A percentile compares a stretch with the other conserved stretches of the same genome.
Evolutionary conservation across 768 basidiomycete genomes (phyloP).

Genomic region (Paxillus involutus): DNA sequence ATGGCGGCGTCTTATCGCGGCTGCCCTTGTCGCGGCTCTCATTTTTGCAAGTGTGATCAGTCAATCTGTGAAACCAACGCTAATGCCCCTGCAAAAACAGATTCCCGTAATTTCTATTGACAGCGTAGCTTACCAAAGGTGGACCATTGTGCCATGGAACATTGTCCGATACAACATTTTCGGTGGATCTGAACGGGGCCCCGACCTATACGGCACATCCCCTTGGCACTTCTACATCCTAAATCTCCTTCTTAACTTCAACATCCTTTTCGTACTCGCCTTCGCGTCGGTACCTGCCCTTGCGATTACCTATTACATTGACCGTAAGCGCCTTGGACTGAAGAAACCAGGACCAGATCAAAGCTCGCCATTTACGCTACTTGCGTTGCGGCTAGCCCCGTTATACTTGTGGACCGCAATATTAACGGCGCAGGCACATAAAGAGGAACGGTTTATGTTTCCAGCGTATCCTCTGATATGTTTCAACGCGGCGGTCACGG

Average conservation of each 20-base stretch:
- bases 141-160: constrained; percentile 86
- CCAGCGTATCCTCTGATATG: constrained; percentile 89
- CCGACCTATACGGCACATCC: constrained; percentile 91
- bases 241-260: constrained; percentile 95
- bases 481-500: constrained; percentile 89
- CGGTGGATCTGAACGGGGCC: constrained; percentile 73
- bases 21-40: constrained; percentile 55
- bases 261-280: constrained; percentile 79
- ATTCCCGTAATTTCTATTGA: constrained; percentile 83
- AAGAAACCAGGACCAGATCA: constrained; percentile 48
- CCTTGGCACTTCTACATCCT: constrained; percentile 84
- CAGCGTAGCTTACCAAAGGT: constrained; percentile 80
- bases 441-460: constrained; percentile 99
- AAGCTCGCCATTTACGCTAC: constrained; percentile 78
- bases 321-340: constrained; percentile 73
- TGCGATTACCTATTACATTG: constrained; percentile 67
- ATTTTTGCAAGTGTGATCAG: constrained; percentile 52
- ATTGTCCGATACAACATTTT: constrained; percentile 94
- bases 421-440: constrained; percentile 82
- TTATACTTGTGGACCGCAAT: constrained; percentile 90
- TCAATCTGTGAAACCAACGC: not conserved
- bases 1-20: constrained; percentile 54
- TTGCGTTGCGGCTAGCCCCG: constrained; percentile 79
- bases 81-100: constrained; percentile 40
- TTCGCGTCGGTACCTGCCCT: constrained; percentile 80